Base-by-base conservation (phyloP, 164 flowering plant genomes). In the Aristolochia californica region DNA sequence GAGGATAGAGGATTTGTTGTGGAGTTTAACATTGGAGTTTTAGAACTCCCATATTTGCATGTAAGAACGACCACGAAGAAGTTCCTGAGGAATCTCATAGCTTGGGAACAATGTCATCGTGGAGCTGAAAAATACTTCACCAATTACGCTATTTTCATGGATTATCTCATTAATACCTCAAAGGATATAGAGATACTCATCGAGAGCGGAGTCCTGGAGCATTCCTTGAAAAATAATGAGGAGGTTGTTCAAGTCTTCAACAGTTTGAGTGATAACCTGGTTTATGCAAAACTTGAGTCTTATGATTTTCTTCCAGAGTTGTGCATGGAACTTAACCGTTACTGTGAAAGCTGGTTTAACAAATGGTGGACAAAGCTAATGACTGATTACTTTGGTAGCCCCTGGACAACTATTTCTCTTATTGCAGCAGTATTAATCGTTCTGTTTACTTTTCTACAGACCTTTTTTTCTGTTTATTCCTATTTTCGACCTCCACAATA, bases 241-340 rank as follows among this genome's bases (percentile, higher is more conserved):
- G 63, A 60, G n/a, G 48, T 60, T 45, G 56, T 21, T 5, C 14
- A 10, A 2, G 24, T 60, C 34, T 60, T 60, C 63, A 60, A 60
- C 23, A 18, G 16, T 17, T 11, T 60, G 13, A 16, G 55, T 1
- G 12, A 51, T 27, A 27, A 11, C 24, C 27, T 51, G 13, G 25
- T 17, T 11, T 8, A n/a, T 34, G 7, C 7, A 5, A 24, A 20
- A 8, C 0, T 2, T 54, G 57, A 22, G 0, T 0, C 40, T 9
- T 5, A 54, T 54, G 15, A 9, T 28, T 28, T 24, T 20, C 30
- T 26, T 26, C 0, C 7, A 5, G 28, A 28, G 18, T 18, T 28
- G 43, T 54, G 16, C 27, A 15, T 5, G 30, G 18, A 25, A 15
- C 38, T 54, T 2, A 28, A 28, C 12, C 43, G 13, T 15, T 28